phyloP scores from a whole-genome alignment of 2,329 filamentous ascomycete species.

The Whalleya microplaca region DNA sequence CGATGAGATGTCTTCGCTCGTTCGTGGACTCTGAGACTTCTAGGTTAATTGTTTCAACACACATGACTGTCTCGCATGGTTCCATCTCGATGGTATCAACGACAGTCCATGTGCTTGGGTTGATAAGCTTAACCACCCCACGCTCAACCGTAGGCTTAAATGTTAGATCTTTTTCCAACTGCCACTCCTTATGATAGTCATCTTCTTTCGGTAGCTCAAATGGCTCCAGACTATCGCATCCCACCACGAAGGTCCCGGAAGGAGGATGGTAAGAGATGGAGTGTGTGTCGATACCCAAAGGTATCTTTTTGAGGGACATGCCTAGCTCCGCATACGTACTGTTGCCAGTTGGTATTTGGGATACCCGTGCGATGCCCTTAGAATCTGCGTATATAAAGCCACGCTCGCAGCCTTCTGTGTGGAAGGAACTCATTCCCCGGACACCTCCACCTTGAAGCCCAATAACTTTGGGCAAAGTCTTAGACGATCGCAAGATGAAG shows the following conservation, averaged over 20 bases:
- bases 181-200: conserved; percentile 80
- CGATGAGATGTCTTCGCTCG: conserved; percentile 79
- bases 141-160: conserved; percentile 71
- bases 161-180: conserved; percentile 66
- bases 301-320: conserved; percentile 73
- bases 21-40: conserved; percentile 92
- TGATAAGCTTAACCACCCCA: conserved; percentile 77
- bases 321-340: conserved; percentile 75
- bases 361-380: conserved; percentile 73
- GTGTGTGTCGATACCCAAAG: conserved; percentile 70
- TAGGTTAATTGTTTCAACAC: conserved; percentile 80
- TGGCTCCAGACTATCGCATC: conserved; percentile 66
- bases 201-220: conserved; percentile 89
- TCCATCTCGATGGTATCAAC: conserved; percentile 79
- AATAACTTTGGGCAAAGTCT: conserved; percentile 76
- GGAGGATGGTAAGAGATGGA: conserved; percentile 77
- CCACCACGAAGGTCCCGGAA: conserved; percentile 76
- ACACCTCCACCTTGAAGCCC: conserved; percentile 70
- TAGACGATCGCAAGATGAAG: conserved; percentile 81
- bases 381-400: conserved; percentile 84
- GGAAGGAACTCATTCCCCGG: conserved; percentile 73
- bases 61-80: conserved; percentile 75
- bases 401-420: conserved; percentile 75
- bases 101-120: conserved; percentile 74
- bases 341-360: conserved; percentile 65